These are phyloP conservation scores for Metarhizium robertsii DNA, from an alignment of 2,329 filamentous ascomycete species.

Conservation along the genomic window DNA sequence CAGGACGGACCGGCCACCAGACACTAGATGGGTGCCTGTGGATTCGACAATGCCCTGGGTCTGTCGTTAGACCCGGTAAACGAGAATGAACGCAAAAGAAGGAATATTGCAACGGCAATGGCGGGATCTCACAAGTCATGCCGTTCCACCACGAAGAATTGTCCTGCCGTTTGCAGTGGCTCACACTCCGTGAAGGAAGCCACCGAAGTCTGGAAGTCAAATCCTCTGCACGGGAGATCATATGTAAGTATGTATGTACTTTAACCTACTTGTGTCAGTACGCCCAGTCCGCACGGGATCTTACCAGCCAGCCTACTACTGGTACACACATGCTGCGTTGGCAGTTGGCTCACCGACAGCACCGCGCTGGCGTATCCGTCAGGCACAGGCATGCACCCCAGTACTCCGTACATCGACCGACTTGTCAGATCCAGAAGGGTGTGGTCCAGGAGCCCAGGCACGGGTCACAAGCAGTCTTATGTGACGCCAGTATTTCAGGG, in stretches of 20 bases:
- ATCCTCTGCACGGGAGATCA: background rate
- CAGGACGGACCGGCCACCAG: background rate
- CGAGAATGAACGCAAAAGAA: background rate
- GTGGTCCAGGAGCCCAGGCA: background rate
- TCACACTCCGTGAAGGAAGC: background rate
- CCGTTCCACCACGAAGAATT: too few species aligned
- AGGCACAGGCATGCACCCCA: background rate
- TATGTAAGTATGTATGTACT: too few species aligned
- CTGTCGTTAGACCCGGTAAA: background rate
- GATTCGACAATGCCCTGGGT: too few species aligned
- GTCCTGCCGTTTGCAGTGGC: too few species aligned
- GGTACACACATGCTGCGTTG: background rate
- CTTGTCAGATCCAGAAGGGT: background rate
- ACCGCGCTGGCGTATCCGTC: background rate
- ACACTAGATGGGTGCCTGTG: background rate
- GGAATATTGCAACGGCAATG: background rate
- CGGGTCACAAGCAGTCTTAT: too few species aligned
- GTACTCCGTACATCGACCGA: background rate
- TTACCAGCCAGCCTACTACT: too few species aligned
- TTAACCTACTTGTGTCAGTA: too few species aligned
- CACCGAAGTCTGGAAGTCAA: background rate
- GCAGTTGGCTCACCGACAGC: background rate
- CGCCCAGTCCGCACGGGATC: too few species aligned
- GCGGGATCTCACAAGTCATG: background rate
- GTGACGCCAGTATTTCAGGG: background rate